Base-by-base conservation (phyloP, 2,329 filamentous ascomycete genomes). In the Colletotrichum melonis region DNA sequence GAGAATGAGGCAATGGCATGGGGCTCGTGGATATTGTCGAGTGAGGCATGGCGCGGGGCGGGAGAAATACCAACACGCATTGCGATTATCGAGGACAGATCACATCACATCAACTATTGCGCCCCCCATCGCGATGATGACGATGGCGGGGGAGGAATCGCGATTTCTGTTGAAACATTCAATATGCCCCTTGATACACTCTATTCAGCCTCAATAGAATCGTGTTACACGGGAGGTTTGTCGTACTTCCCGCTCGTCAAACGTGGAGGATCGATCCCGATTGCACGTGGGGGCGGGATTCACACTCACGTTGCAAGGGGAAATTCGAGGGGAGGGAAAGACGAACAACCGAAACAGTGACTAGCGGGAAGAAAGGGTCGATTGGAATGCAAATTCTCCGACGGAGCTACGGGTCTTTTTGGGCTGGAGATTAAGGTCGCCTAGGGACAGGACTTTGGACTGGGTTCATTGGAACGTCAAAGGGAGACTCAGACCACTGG, bases 401-500 rank as follows among this genome's bases (percentile, higher is more conserved):
- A 54, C 70, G 32, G 66, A 63, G 70, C 32, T 32, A 69, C 70
- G 57, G 60, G 4, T 12, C 14, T 22, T 22, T 69, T 70, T 32
- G 30, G 30, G 55, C 59, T 73, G 70, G 70, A 70, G 60, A 73
- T 73, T 72, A 52, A 52, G 56, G 57, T 63, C 63, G 59, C 42
- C 60, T 32, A 60, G 70, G 67, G 38, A 42, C 38, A 42, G 38
- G 5, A 42, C 16, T 62, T 54, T 19, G 3, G 11, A 54, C 19
- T 62, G 57, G 32, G 14, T 52, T 28, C 52, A 69, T 35, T 70
- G 70, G 70, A 69, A 69, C 69, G 52, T 55, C 55, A 46, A 73
- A 73, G 70, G 70, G 67, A 73, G 60, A 49, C 66, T 56, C 55
- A 73, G 67, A 70, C 70, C 69, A 32, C 12, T 30, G 64, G 30